These are phyloP conservation scores for Neophaeococcomyces mojaviensis DNA, from an alignment of 2,329 filamentous ascomycete species.

Conservation along the genomic window DNA sequence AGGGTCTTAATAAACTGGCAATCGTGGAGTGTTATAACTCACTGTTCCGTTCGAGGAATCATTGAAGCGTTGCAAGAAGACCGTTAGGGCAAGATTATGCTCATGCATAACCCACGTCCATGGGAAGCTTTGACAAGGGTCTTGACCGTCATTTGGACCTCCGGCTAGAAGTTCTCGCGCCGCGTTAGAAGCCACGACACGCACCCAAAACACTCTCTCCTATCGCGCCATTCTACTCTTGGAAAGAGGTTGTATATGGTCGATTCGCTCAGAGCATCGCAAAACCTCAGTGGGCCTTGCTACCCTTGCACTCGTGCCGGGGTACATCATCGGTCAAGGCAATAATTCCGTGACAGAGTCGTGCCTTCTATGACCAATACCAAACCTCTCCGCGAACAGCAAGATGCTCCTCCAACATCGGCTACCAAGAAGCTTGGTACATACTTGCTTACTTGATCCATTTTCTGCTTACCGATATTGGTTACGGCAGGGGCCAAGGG, in stretches of 20 bases:
- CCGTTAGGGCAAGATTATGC: conserved; percentile 1
- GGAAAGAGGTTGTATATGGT: background rate
- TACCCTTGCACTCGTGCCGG: too few relatives aligned
- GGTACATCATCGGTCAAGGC: conserved; percentile 1
- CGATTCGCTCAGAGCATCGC: background rate
- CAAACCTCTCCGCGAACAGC: background rate
- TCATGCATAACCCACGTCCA: background rate
- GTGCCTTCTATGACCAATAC: background rate
- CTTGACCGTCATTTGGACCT: conserved; percentile 6
- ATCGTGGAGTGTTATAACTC: conserved; percentile 3
- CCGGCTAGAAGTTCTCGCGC: background rate
- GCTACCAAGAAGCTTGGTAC: background rate
- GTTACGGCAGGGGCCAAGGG: background rate
- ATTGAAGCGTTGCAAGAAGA: background rate
- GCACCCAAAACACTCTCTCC: too few relatives aligned
- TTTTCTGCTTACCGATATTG: conserved; percentile 15
- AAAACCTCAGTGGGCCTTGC: background rate
- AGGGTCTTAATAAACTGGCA: too few relatives aligned
- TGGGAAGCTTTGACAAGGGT: background rate
- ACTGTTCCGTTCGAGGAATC: background rate
- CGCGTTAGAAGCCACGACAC: background rate
- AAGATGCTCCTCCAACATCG: background rate
- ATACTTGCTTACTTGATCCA: conserved; percentile 5
- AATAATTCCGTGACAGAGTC: background rate
- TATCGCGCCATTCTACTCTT: background rate